Percentiles rank a stretch among this genome's conserved stretches.
These are phyloP conservation scores for Haematococcus lacustris DNA, from an alignment of 139 green algal genomes.

Conservation along the genomic window DNA sequence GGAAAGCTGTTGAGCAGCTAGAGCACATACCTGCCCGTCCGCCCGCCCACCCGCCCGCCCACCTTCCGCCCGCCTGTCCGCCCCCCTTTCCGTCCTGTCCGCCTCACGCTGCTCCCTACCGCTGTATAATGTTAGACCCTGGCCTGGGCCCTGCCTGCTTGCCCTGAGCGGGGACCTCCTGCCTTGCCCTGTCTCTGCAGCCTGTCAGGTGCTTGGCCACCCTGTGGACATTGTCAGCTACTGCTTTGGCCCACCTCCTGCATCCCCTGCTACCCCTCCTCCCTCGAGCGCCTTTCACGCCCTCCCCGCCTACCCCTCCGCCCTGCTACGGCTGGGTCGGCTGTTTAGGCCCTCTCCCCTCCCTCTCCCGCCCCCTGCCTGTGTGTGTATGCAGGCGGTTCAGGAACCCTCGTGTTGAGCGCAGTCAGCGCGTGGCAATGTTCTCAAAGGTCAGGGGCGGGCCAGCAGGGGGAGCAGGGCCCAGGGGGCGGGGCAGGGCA, in stretches of 20 bases:
- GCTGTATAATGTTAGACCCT: too few relatives aligned
- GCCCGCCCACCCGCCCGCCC: not conserved
- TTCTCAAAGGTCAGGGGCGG: conserved; percentile 53
- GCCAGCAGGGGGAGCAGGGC: not conserved
- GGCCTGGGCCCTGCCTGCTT: too few relatives aligned
- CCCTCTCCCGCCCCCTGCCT: not conserved
- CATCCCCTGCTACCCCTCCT: too few relatives aligned
- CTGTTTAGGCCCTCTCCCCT: not conserved
- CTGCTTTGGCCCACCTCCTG: too few relatives aligned
- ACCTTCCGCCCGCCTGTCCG: not conserved
- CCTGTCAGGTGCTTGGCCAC: not conserved
- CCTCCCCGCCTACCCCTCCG: not conserved
- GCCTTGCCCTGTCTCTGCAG: too few relatives aligned
- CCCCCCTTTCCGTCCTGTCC: not conserved
- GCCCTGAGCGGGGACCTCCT: too few relatives aligned
- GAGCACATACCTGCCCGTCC: too few relatives aligned
- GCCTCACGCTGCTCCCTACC: too few relatives aligned
- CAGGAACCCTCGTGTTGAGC: conserved; percentile 67
- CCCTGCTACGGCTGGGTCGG: not conserved
- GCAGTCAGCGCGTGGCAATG: conserved; percentile 55
- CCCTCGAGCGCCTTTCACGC: too few relatives aligned
- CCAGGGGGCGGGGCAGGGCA: not conserved
- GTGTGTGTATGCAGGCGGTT: conserved; percentile 34
- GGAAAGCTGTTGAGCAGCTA: too few relatives aligned
- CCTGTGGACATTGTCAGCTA: not conserved